Evolutionary conservation across 495 filamentous ascomycete species (phyloP), one percentile per base, ranked within the genome.

Genomic region (Penicillium roqueforti): DNA sequence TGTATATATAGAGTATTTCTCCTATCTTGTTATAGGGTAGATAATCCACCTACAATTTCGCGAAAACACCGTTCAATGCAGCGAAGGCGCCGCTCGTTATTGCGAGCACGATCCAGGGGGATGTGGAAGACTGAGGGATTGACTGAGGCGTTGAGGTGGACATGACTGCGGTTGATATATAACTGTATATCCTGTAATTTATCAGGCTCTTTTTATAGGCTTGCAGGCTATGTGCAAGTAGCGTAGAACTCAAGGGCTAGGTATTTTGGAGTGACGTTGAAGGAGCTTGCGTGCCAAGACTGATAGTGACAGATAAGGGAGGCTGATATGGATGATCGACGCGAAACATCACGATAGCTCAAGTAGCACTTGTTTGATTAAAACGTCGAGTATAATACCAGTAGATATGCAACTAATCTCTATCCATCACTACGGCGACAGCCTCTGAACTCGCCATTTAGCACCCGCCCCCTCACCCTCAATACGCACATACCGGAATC

Each of bases 41-140:
- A 7, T n/a, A 9, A 8, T n/a, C 22, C 11, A 74, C 81, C 62
- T 78, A 95, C 89, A 98, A 75, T 69, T 97, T 98, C 1, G 93
- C 93, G 73, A 97, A 98, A 22, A 96, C 87, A 28, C 93, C 92
- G 62, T 98, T 98, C 60, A 93, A 83, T 32, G 91, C 90, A 13
- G 93, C 93, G 68, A 91, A 97, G 8, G 86, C 84, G 32, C 93
- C 93, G 68, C 88, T 93, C 36, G 88, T 83, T 32, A 95, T 60
- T 23, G 93, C 91, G 42, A 92, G 81, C 49, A 90, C 66, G 53
- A 97, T 79, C 93, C 93, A 98, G 51, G 67, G 68, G 56, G 70
- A 57, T 37, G 39, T 20, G 18, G 42, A 37, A 3, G 47, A 50
- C 44, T 52, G 37, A 18, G 55, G 37, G 37, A 37, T 51, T 45